phyloP scores from a whole-genome alignment of 2,329 filamentous ascomycete species.

The Dothidotthia symphoricarpi region DNA sequence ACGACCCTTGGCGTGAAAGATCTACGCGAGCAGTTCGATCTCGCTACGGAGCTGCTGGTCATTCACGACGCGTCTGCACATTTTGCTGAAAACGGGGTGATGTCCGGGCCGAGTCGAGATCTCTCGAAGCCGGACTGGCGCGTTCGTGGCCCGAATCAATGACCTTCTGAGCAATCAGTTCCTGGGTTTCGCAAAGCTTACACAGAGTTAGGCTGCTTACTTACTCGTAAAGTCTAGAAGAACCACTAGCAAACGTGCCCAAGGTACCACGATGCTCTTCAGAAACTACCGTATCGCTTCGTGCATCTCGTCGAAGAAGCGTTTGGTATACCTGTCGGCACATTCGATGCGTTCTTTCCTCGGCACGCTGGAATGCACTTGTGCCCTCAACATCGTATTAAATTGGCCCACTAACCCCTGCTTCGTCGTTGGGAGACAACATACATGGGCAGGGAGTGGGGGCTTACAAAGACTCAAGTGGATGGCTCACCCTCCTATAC shows the following conservation, averaged over 20 bases:
- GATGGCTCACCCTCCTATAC: slow-evolving; percentile 64
- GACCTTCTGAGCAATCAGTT: slow-evolving; percentile 29
- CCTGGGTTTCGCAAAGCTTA: slow-evolving; percentile 36
- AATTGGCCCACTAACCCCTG: slow-evolving; percentile 56
- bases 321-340: slow-evolving; percentile 17
- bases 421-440: slow-evolving; percentile 10
- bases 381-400: slow-evolving; percentile 56
- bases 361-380: slow-evolving; percentile 40
- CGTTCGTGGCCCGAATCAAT: slow-evolving; percentile 42
- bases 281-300: slow-evolving; percentile 44
- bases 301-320: slow-evolving; percentile 58
- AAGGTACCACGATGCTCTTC: slow-evolving; percentile 49
- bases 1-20: slow-evolving; percentile 55
- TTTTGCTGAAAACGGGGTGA: not conserved
- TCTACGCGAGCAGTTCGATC: slow-evolving; percentile 59
- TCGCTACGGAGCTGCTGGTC: slow-evolving; percentile 55
- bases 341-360: slow-evolving; percentile 54
- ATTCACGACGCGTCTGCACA: slow-evolving; percentile 26
- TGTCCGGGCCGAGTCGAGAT: slow-evolving; percentile 38
- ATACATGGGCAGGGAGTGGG: slow-evolving; percentile 54
- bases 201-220: slow-evolving; percentile 15
- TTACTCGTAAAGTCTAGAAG: not conserved
- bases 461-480: slow-evolving; percentile 62
- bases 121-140: slow-evolving; percentile 44
- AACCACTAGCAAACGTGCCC: not conserved